Evolutionary conservation across 73 alveolate genomes (phyloP), one percentile per base, ranked within the genome.

Genomic region (Paramecium sonneborni): DNA sequence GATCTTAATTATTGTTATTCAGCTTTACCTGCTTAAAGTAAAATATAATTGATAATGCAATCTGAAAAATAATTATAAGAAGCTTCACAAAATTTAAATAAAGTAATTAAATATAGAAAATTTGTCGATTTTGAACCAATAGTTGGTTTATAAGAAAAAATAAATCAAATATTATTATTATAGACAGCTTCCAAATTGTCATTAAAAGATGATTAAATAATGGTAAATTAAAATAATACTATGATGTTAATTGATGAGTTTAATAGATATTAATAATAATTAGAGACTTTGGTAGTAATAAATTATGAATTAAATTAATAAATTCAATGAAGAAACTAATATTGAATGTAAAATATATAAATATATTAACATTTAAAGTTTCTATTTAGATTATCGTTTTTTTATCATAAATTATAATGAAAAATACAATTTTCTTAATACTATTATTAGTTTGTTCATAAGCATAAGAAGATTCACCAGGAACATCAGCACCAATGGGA

Each of bases 121-220:
- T 62, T 62, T 32, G 84, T 62, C 3, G 84, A 62, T 30, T 62
- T 62, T 62, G 84, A 62, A 30, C 84, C 84, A 48, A 48, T 48
- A 5, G 7, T 48, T 48, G 68, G 68, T 4, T 48, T 48, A 48
- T 62, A 62, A n/a, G 84, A 62, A 14, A 62, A 62, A 62, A 62
- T 62, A 1, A 26, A 62, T 6, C 11, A 26, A 26, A 62, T 62
- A 12, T 32, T 62, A 6, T 20, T 62, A 9, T 44, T 26, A 23
- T 62, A 26, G 9, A 62, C 84, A 62, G 84, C 84, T 1, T 62
- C 79, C 5, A 62, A 32, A 26, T 32, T 62, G 8, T 0, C 84
- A 62, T 62, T 62, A 5, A 62, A 62, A 62, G 84, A 62, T 26
- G 26, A 62, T 9, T 11, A 62, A 32, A 62, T 62, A 1, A 12